phyloP scores from a whole-genome alignment of 2,329 filamentous ascomycete species.

The Alternaria brassicae region DNA sequence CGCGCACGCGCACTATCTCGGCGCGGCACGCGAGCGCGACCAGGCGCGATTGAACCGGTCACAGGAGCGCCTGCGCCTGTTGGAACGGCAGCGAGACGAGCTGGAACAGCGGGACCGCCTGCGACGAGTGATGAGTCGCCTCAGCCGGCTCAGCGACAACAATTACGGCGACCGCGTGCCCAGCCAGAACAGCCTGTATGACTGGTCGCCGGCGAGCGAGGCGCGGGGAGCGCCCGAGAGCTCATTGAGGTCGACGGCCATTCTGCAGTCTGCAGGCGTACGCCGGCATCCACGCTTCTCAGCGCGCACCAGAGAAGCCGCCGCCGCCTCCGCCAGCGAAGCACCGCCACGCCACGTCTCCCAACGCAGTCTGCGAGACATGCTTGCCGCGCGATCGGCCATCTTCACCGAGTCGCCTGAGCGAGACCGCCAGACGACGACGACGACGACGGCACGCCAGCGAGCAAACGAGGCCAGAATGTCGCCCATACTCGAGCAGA shows the following conservation, averaged over 20 bases:
- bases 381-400: slow-evolving; percentile 29
- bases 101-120: slow-evolving; percentile 51
- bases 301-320: slow-evolving; percentile 43
- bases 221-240: slow-evolving; percentile 39
- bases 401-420: slow-evolving; percentile 17
- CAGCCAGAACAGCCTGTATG: slow-evolving; percentile 63
- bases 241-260: slow-evolving; percentile 50
- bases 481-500: slow-evolving; percentile 60
- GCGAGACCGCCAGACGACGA: slow-evolving; percentile 8
- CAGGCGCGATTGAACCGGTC: slow-evolving; percentile 27
- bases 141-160: slow-evolving; percentile 53
- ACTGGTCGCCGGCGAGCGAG: slow-evolving; percentile 63
- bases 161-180: slow-evolving; percentile 62
- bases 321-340: slow-evolving; percentile 50
- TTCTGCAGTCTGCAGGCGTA: slow-evolving; percentile 48
- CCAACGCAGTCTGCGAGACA: slow-evolving; percentile 36
- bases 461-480: slow-evolving; percentile 27
- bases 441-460: too few species aligned
- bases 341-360: slow-evolving; percentile 31
- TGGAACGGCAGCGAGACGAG: slow-evolving; percentile 47
- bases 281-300: slow-evolving; percentile 51
- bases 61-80: slow-evolving; percentile 38
- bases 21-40: slow-evolving; percentile 50
- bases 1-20: slow-evolving; percentile 45
- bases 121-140: slow-evolving; percentile 55